A percentile compares a stretch with the other conserved stretches of the same genome.
These are phyloP conservation scores for Ustilago bromivora DNA, from an alignment of 1,284 basidiomycete species.

Conservation along the genomic window DNA sequence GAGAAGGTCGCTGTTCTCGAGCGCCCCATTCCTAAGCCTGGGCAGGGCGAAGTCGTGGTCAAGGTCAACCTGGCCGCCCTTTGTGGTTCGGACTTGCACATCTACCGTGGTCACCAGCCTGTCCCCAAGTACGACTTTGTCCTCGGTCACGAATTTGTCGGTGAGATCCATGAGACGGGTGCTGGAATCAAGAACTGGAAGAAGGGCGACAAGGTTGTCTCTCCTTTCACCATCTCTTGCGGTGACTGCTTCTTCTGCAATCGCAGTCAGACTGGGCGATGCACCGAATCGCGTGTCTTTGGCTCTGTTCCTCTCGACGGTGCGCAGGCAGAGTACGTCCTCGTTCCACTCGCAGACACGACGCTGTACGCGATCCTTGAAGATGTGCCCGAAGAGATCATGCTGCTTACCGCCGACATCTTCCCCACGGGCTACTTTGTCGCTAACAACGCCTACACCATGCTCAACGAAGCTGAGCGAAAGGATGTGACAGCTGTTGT, in stretches of 20 bases:
- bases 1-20: constrained; percentile 61
- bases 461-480: constrained; percentile 57
- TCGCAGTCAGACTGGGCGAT: constrained; percentile 81
- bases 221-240: constrained; percentile 86
- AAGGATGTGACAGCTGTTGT: constrained; percentile 61
- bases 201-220: constrained; percentile 84
- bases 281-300: constrained; percentile 77
- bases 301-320: constrained; percentile 81
- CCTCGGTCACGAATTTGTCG: constrained; percentile 85
- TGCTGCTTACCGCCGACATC: constrained; percentile 77
- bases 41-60: constrained; percentile 62
- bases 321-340: constrained; percentile 87
- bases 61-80: constrained; percentile 73
- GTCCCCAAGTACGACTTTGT: constrained; percentile 57
- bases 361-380: constrained; percentile 77
- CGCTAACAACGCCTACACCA: constrained; percentile 75
- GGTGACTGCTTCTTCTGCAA: constrained; percentile 75
- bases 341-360: constrained; percentile 81
- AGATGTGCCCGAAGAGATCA: constrained; percentile 72
- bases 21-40: constrained; percentile 56
- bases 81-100: constrained; percentile 85
- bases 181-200: constrained; percentile 77
- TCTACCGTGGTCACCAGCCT: constrained; percentile 56
- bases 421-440: constrained; percentile 75
- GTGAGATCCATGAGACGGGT: constrained; percentile 81